Conservation (phyloP, 495 filamentous ascomycete genomes). For the Aspergillus avenaceus region DNA sequence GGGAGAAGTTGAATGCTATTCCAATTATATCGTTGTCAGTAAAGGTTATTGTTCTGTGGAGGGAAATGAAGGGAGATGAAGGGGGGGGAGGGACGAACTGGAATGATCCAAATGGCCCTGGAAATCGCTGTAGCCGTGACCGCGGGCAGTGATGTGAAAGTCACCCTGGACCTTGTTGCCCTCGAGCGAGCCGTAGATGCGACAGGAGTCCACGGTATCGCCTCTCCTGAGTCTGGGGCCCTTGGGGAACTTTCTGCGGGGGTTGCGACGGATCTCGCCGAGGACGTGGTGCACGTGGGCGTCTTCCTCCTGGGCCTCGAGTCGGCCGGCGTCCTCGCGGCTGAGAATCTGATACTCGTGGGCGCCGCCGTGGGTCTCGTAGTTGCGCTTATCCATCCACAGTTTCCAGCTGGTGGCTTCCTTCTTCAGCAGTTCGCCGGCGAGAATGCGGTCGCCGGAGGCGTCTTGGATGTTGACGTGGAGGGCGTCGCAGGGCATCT, state of each 20-base stretch:
- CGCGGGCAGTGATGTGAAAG: conserved; percentile 94
- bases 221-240: conserved; percentile 63
- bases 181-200: conserved; percentile 85
- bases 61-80: not conserved
- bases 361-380: conserved; percentile 52
- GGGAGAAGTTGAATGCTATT: conserved; percentile 96
- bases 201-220: conserved; percentile 58
- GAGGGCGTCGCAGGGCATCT: conserved; percentile 82
- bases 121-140: conserved; percentile 84
- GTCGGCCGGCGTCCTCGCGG: conserved; percentile 39
- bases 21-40: too few species aligned
- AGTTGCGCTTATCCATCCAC: conserved; percentile 76
- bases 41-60: not conserved
- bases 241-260: conserved; percentile 57
- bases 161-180: conserved; percentile 96
- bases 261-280: conserved; percentile 35
- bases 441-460: conserved; percentile 83
- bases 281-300: conserved; percentile 50
- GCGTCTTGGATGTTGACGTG: conserved; percentile 98
- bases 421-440: conserved; percentile 65
- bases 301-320: conserved; percentile 47
- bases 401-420: conserved; percentile 77
- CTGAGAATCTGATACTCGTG: conserved; percentile 51
- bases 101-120: conserved; percentile 79
- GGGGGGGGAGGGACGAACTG: conserved; percentile 44